phyloP scores from a whole-genome alignment of 176 grass and related monocot genomes.

The Urochloa ruziziensis region DNA sequence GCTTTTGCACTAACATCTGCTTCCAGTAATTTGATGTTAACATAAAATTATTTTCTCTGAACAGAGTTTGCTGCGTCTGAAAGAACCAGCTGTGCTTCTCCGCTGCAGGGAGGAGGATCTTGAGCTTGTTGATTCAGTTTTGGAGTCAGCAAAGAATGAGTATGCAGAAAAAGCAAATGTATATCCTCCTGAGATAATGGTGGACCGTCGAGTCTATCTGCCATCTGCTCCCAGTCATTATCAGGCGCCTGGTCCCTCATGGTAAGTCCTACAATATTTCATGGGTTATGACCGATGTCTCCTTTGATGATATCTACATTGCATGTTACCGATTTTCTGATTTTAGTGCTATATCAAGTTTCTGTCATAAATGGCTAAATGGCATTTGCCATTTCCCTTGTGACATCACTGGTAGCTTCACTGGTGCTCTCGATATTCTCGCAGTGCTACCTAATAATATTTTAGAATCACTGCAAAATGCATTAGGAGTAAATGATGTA shows the following conservation, averaged over 20 bases:
- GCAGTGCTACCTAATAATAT: not conserved
- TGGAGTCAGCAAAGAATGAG: constrained; percentile 54
- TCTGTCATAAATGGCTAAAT: not conserved
- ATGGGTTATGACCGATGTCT: too few relatives aligned
- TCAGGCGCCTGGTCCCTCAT: constrained; percentile 32
- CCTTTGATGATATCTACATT: not conserved
- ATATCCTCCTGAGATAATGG: constrained; percentile 47
- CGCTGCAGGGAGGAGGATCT: constrained; percentile 69
- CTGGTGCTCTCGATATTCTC: not conserved
- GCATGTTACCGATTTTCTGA: not conserved
- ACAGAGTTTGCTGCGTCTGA: constrained; percentile 76
- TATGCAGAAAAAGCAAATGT: constrained; percentile 56
- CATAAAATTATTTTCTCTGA: constrained; percentile 4
- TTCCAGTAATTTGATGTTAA: constrained; percentile 18
- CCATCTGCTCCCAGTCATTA: constrained; percentile 55
- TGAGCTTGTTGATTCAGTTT: constrained; percentile 70
- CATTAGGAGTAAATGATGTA: not conserved
- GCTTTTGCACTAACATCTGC: not conserved
- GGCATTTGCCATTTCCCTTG: not conserved
- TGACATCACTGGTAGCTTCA: too few relatives aligned
- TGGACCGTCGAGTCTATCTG: constrained; percentile 59
- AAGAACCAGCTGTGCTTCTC: constrained; percentile 67
- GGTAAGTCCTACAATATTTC: constrained; percentile 60
- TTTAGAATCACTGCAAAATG: not conserved
- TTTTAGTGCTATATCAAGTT: not conserved